phyloP scores from a whole-genome alignment of 108 stramenopile genomes.

The Fistulifera solaris region DNA sequence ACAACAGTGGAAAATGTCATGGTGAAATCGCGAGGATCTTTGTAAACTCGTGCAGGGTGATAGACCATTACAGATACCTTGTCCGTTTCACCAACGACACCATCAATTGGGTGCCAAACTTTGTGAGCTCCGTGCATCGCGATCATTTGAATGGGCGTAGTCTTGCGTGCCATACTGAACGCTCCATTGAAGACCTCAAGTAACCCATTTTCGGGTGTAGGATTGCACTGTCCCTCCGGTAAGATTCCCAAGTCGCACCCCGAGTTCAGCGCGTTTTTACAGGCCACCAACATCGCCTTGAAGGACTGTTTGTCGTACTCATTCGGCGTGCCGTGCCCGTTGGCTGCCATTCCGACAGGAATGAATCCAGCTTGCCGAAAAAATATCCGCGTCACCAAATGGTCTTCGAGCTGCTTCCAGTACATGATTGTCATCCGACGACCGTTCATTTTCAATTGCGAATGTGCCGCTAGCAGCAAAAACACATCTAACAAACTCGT shows the following conservation, averaged over 20 bases:
- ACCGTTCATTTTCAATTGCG: slow-evolving; percentile 37
- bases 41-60: slow-evolving; percentile 34
- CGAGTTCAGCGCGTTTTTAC: slow-evolving; percentile 58
- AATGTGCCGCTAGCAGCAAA: slow-evolving; percentile 53
- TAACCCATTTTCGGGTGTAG: slow-evolving; percentile 56
- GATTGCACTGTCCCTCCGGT: slow-evolving; percentile 84
- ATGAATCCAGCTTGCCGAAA: slow-evolving; percentile 78
- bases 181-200: slow-evolving; percentile 65
- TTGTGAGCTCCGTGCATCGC: slow-evolving; percentile 59
- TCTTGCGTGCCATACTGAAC: slow-evolving; percentile 56
- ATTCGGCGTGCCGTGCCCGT: slow-evolving; percentile 64
- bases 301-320: slow-evolving; percentile 64
- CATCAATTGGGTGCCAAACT: slow-evolving; percentile 52
- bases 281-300: slow-evolving; percentile 43
- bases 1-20: slow-evolving; percentile 63
- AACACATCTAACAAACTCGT: slow-evolving; percentile 74
- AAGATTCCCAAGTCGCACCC: slow-evolving; percentile 79
- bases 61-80: slow-evolving; percentile 43
- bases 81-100: slow-evolving; percentile 17
- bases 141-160: slow-evolving; percentile 67
- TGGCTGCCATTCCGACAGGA: slow-evolving; percentile 71
- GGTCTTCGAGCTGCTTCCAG: slow-evolving; percentile 78
- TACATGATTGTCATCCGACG: slow-evolving; percentile 79
- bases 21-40: slow-evolving; percentile 52
- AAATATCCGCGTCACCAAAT: slow-evolving; percentile 63